Evolutionary conservation across 768 basidiomycete species (phyloP), one percentile per base, ranked within the genome.

Genomic region (Agaricus sinodeliciosus): DNA sequence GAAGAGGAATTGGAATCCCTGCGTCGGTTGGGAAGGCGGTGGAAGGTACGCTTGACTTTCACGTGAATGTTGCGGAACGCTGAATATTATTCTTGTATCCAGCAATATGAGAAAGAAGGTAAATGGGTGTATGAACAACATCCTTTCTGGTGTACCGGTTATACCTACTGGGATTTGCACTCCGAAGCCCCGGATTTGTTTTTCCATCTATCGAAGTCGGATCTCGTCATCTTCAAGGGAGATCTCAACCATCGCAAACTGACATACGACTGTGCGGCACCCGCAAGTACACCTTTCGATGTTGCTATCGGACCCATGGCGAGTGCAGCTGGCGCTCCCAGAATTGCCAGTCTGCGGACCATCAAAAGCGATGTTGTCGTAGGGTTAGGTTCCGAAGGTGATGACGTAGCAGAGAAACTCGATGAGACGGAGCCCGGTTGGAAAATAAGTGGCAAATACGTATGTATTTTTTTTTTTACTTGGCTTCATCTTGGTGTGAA

Each of bases 371-470:
- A 97, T 60, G 94, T 96, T 40, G 93, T 97, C 3, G 93, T 95
- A 40, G 90, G 90, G 5, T 71, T 92, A 25, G 88, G 87, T 34
- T 65, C 74, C 7, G 69, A 85, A 9, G 84, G 85, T 3, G 87
- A 90, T 58, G 72, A 72, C 42, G 69, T 82, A 35, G 90, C 90
- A 2, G 87, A 90, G 66, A 77, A 74, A 52, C 73, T 96, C n/a
- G 90, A 95, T 66, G 74, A 86, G 61, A 76, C 79, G 25, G 92
- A 96, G 63, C 82, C 87, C 15, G 94, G 94, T 46, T 97, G 94
- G 94, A 94, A 93, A 74, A 95, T 96, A 62, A 90, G 89, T 46
- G 93, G 93, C 43, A 94, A 94, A 90, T 94, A 93, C 63, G 92
- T 93, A 66, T 71, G 90, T 42, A 6, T 2, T 55, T n/a, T 2